Evolutionary conservation across 2,329 filamentous ascomycete genomes (phyloP), one percentile per base, ranked within the genome.

Genomic region (Tricladium varicosporioides): DNA sequence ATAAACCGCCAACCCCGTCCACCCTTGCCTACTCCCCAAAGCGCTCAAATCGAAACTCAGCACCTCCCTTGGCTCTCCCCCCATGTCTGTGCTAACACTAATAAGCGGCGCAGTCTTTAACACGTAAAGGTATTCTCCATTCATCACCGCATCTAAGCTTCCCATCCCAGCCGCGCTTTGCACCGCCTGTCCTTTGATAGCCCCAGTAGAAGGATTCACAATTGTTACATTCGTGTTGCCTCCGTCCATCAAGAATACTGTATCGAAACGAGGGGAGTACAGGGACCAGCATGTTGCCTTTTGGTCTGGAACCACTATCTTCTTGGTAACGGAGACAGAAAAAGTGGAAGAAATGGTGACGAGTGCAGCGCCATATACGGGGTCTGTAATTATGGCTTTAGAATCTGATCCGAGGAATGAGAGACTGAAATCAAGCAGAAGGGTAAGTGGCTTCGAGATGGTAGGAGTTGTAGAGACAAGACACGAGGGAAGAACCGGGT

Each of bases 1-100:
- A 40, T 54, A 62, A 46, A 63, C 51, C 27, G 60, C 57, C 55
- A 62, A 54, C n/a, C 61, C 63, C 45, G 54, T 49, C 13, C 54
- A 61, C 10, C 56, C 52, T 16, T 16, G 13, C 46, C 11, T 50
- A 42, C 13, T 19, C 13, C 43, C 50, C 22, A 57, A 15, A 14
- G 32, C 8, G 32, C 52, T 54, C n/a, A 22, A 15, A 16, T 48
- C 18, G 19, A 48, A 31, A 9, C n/a, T n/a, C n/a, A n/a, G n/a
- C n/a, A n/a, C n/a, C n/a, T n/a, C 33, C 2, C 16, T 27, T 27
- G 22, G 22, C 22, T 27, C 7, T 7, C 7, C 7, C 22, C 22
- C 22, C 22, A 27, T 27, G 7, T 27, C 22, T 7, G 22, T 27
- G 7, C 22, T 27, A 27, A 63, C 56, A 13, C 27, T 54, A 32